Base-by-base conservation (phyloP, 768 basidiomycete genomes). In the Amanita inopinata region DNA sequence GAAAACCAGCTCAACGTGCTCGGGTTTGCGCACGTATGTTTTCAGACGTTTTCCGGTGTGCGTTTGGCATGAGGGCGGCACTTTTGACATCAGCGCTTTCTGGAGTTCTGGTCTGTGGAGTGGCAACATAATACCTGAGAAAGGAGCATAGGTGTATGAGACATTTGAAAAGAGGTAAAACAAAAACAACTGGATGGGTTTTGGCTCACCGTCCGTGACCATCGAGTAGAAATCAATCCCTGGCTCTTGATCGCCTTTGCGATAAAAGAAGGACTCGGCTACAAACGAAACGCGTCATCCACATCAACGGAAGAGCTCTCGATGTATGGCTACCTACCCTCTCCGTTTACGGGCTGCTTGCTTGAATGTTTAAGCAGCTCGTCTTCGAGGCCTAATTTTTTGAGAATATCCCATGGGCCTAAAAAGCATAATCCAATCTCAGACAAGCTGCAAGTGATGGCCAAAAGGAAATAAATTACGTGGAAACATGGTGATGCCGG, bases 61-160 rank as follows among this genome's bases (percentile, higher is more conserved):
- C 4, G 69, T 64, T 37, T 59, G 64, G 52, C 67, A 73, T 2
- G 65, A 61, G 11, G 66, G 51, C 1, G 72, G 63, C 19, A 83
- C 57, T 44, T 64, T 62, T 32, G 61, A 56, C 7, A 85, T 64
- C 41, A 86, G 65, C 1, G 68, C 70, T 17, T 62, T 57, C 43
- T 83, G 80, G 51, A 84, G 81, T 50, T 83, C 79, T 17, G 80
- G 67, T 12, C 83, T 74, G 56, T 83, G 82, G 48, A 85, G 65
- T 45, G 60, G 57, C 48, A 76, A 62, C 46, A 76, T 41, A 43
- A 59, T 58, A 14, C 76, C 76, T 78, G n/a, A n/a, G n/a, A n/a
- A n/a, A n/a, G n/a, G n/a, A n/a, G n/a, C n/a, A n/a, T n/a, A 17
- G 38, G 33, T 19, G 40, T 46, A 52, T 28, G n/a, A 33, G 37